Evolutionary conservation across 2,329 filamentous ascomycete species (phyloP), one percentile per base, ranked within the genome.

Genomic region (Stylonectria norvegica): DNA sequence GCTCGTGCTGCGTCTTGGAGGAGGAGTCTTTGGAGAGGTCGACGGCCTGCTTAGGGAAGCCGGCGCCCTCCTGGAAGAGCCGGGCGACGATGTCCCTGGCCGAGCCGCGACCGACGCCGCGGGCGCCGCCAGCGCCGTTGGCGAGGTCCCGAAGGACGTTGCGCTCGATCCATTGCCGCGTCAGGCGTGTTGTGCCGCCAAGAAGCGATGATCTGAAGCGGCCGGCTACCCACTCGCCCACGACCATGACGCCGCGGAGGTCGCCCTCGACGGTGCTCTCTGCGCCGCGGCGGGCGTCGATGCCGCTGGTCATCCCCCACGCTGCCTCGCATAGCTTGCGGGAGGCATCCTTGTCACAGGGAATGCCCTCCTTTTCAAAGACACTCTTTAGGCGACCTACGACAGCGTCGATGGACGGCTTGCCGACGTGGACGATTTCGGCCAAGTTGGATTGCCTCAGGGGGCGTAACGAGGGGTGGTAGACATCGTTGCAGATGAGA

Each of bases 401-500:
- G 3, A 97, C 88, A 35, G 89, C 85, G 47, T 95, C 90, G 8
- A 97, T 68, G 0, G 86, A 83, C 2, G 93, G 89, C 55, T 93
- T 93, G 34, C 91, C 87, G 22, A 95, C 85, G 58, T 95, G 89
- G 16, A 98, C 83, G 27, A 97, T 82, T 62, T 98, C 93, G 0
- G 91, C 93, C 35, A 93, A 68, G 5, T 73, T 81, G 0, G 89
- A 90, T 49, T 91, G 86, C n/a, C 93, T 81, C 6, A 98, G 72
- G 0, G 88, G 89, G 19, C 89, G 79, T 28, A 98, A 74, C 15
- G 90, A 87, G 4, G 91, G 83, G 53, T 95, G 89, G 58, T 98
- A 98, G 1, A 97, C 81, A 62, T 98, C 94, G 56, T 98, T 98
- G 70, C 93, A 98, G 53, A 98, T 93, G 34, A 98, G 73, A 36